These are phyloP conservation scores for Fusarium sp. DNA, from an alignment of 2,329 filamentous ascomycete genomes.

Conservation along the genomic window DNA sequence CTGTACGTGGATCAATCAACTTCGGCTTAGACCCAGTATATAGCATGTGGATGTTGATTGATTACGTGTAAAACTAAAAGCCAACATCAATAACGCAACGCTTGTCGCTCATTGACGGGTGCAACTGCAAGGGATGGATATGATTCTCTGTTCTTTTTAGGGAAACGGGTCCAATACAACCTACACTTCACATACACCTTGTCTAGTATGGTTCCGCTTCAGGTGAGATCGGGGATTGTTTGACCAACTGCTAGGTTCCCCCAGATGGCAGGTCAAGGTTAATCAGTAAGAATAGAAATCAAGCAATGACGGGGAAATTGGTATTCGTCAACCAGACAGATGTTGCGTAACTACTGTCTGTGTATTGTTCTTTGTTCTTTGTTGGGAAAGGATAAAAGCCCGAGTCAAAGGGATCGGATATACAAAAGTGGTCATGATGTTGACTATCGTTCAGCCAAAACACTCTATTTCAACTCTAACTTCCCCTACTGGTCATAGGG, in stretches of 20 bases:
- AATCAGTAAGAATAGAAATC: slow-evolving; percentile 31
- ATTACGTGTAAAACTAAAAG: slow-evolving; percentile 16
- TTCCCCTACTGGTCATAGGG: slow-evolving; percentile 7
- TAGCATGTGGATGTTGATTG: slow-evolving; percentile 1
- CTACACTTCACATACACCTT: slow-evolving; percentile 17
- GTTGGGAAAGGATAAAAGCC: neutral
- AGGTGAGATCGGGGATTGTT: slow-evolving; percentile 43
- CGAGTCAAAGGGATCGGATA: slow-evolving; percentile 12
- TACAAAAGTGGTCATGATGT: slow-evolving; percentile 9
- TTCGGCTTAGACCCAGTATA: neutral
- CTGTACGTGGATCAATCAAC: slow-evolving; percentile 24
- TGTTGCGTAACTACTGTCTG: too few species aligned
- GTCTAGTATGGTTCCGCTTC: slow-evolving; percentile 43
- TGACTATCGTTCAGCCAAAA: slow-evolving; percentile 1
- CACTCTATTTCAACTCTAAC: slow-evolving; percentile 10
- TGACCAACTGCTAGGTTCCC: slow-evolving; percentile 37
- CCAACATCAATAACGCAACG: slow-evolving; percentile 1
- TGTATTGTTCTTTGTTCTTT: neutral
- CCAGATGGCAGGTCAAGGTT: slow-evolving; percentile 40
- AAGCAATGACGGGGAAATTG: slow-evolving; percentile 16
- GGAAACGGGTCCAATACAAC: slow-evolving; percentile 38
- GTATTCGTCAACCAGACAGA: neutral
- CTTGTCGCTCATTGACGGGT: slow-evolving; percentile 16
- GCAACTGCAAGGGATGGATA: slow-evolving; percentile 24
- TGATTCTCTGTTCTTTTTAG: slow-evolving; percentile 37